Evolutionary conservation across 306 rosid species (phyloP), one percentile per base, ranked within the genome.

Genomic region (Trifolium pratense): DNA sequence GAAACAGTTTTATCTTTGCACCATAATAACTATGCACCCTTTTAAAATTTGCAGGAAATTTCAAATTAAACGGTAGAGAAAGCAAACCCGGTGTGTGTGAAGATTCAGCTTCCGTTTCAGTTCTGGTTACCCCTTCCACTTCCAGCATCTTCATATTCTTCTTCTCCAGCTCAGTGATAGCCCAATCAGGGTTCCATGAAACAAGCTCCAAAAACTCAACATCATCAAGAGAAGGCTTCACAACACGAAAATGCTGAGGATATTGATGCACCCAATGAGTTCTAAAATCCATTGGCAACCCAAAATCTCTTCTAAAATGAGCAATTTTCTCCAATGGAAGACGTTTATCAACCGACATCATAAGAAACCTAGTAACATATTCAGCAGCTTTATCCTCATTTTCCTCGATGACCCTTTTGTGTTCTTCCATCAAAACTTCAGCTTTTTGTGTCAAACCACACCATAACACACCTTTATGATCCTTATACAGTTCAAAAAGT

Each of bases 101-200:
- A 9, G 34, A 25, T 65, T 43, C 14, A 7, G 37, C 7, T n/a
- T 49, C 11, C 6, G 2, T 49, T 5, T 65, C 70, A 0, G 36
- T 79, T 32, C 23, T 74, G 5, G 62, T 10, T 59, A 81, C 7
- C 10, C 75, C 89, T 58, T 34, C 70, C 8, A 65, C 77, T 58
- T 34, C 70, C 8, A 65, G 74, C n/a, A 53, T 82, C 82, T 75
- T 26, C 65, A 6, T 91, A 78, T 84, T 93, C 83, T 79, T 91
- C 84, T 81, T 93, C 89, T 91, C 97, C 66, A 91, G 40, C 84
- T 89, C 97, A 0, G 98, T 93, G 64, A 89, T 78, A 17, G 96
- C 92, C 97, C 91, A 88, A 20, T 73, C 51, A 76, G 96, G 96
- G 57, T 86, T 87, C 96, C 97, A 91, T 78, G 68, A 63, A 23